Evolutionary conservation across 106 monocot species (phyloP).

Genomic region (Dioscorea dumetorum): DNA sequence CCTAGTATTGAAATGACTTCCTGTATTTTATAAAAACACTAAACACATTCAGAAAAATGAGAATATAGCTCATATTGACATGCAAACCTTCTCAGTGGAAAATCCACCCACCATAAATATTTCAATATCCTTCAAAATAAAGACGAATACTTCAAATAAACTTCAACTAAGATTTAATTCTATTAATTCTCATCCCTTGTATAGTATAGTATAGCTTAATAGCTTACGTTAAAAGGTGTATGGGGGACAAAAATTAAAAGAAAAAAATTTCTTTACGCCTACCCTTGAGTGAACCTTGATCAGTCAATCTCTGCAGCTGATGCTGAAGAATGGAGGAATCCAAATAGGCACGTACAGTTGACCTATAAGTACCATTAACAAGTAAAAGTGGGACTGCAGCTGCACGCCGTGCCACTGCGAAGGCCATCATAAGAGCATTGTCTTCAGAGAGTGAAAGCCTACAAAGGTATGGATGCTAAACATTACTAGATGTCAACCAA

Average conservation of each 20-base stretch:
- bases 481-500: not conserved
- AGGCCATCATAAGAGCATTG: constrained; percentile 77
- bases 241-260: too few relatives aligned
- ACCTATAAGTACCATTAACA: constrained; percentile 90
- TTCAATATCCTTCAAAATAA: too few relatives aligned
- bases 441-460: constrained; percentile 86
- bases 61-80: not conserved
- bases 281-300: constrained; percentile 85
- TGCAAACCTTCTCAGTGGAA: not conserved
- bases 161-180: too few relatives aligned
- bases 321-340: constrained; percentile 88
- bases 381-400: constrained; percentile 86
- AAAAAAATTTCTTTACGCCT: not conserved
- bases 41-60: not conserved
- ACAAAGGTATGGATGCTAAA: not conserved
- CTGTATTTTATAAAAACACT: constrained; percentile 26
- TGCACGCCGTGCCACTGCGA: constrained; percentile 83
- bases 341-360: constrained; percentile 81
- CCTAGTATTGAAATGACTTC: constrained; percentile 53
- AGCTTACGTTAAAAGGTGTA: not conserved
- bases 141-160: too few relatives aligned
- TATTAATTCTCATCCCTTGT: too few relatives aligned
- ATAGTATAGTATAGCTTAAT: too few relatives aligned
- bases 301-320: constrained; percentile 66
- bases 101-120: too few relatives aligned